Evolutionary conservation across 257 asterid species (phyloP), one percentile per base, ranked within the genome.

Genomic region (Lantana camara): DNA sequence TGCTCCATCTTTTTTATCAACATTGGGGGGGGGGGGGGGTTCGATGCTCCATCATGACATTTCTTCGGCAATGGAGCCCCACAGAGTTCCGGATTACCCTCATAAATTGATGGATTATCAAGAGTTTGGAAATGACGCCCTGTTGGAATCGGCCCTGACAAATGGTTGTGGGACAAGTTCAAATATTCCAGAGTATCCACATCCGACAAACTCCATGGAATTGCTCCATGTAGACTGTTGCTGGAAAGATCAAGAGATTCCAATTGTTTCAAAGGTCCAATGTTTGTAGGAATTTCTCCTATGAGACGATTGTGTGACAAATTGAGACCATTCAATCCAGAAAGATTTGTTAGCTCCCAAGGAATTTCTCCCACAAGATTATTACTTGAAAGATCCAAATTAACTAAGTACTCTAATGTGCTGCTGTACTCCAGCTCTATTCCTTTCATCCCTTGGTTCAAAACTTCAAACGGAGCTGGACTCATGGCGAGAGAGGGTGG

Each of bases 141-240:
- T n/a, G n/a, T n/a, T n/a, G n/a, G n/a, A n/a, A n/a, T n/a, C n/a
- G n/a, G n/a, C n/a, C n/a, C n/a, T n/a, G n/a, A n/a, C n/a, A n/a
- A n/a, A n/a, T 68, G 62, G 51, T 74, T 74, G 30, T 62, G 9
- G 4, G 69, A 69, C 20, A 69, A 35, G 29, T 69, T 63, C 55
- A 74, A 63, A 40, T 38, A n/a, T 14, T 55, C 53, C n/a, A 74
- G 47, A 44, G 17, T 55, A 13, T 17, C 21, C 16, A 67, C 5
- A 32, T 50, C 7, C 15, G 73, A 57, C 30, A 69, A 30, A 20
- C 56, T 49, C n/a, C n/a, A n/a, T n/a, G n/a, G n/a, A n/a, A n/a
- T n/a, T n/a, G n/a, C n/a, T n/a, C n/a, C n/a, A n/a, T n/a, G n/a
- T n/a, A n/a, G n/a, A n/a, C n/a, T n/a, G n/a, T n/a, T n/a, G n/a